Percentiles rank a stretch among this genome's conserved stretches.
Conservation (phyloP, 2,329 filamentous ascomycete genomes). For the Hypoxylon sp. region DNA sequence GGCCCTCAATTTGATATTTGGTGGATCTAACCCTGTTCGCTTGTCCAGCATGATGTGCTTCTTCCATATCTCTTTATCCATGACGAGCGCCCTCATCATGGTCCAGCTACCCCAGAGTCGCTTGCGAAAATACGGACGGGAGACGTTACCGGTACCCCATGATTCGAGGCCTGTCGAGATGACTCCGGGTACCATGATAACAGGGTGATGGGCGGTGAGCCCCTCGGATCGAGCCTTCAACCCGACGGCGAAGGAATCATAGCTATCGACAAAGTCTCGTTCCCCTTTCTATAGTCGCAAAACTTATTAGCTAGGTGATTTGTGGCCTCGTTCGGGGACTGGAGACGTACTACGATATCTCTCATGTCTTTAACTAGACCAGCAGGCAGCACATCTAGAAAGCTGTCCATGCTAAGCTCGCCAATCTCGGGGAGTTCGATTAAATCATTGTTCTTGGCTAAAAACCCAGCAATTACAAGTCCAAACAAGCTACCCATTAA, state of each 20-base stretch:
- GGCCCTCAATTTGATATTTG: slow-evolving; percentile 88
- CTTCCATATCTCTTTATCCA: slow-evolving; percentile 97
- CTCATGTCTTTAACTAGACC: slow-evolving; percentile 88
- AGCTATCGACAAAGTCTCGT: slow-evolving; percentile 84
- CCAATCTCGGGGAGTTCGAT: slow-evolving; percentile 81
- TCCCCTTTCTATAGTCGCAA: slow-evolving; percentile 77
- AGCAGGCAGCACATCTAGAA: slow-evolving; percentile 90
- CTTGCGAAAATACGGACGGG: slow-evolving; percentile 92
- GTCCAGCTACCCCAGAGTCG: slow-evolving; percentile 98
- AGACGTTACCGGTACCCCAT: slow-evolving; percentile 90
- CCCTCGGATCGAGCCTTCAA: slow-evolving; percentile 86
- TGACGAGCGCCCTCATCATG: slow-evolving; percentile 95
- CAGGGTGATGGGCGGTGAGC: slow-evolving; percentile 83
- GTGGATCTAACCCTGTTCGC: slow-evolving; percentile 89
- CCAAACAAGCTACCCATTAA: slow-evolving; percentile 91
- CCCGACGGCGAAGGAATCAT: slow-evolving; percentile 94
- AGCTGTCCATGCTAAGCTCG: slow-evolving; percentile 85
- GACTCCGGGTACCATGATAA: slow-evolving; percentile 97
- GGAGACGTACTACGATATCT: slow-evolving; percentile 79
- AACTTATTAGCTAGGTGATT: slow-evolving; percentile 36
- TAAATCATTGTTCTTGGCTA: slow-evolving; percentile 89
- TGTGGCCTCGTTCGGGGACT: slow-evolving; percentile 18
- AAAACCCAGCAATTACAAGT: slow-evolving; percentile 88
- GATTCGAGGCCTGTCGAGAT: slow-evolving; percentile 98
- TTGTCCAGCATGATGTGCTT: slow-evolving; percentile 97